A percentile compares a stretch with the other conserved stretches of the same genome.
These are phyloP conservation scores for Penicillium sp. DNA, from an alignment of 2,329 filamentous ascomycete species.

Conservation along the genomic window DNA sequence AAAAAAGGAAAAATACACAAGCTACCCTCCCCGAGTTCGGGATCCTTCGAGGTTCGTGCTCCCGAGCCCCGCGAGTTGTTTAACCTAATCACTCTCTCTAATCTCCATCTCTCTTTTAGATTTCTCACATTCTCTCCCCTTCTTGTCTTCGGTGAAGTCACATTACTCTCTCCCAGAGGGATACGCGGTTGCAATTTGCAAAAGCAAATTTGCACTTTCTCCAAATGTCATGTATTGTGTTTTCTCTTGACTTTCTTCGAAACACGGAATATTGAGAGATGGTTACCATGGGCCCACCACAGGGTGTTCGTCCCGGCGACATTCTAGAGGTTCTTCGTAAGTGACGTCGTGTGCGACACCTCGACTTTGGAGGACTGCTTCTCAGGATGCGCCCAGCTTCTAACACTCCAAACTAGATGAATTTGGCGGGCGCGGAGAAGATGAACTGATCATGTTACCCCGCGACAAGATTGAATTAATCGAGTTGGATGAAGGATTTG, in stretches of 20 bases:
- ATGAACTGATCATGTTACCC: conserved; percentile 85
- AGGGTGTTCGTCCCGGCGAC: conserved; percentile 40
- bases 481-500: conserved; percentile 65
- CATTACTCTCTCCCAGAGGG: conserved; percentile 9
- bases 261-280: conserved; percentile 8
- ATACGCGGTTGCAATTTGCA: conserved; percentile 2
- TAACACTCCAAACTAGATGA: conserved; percentile 62
- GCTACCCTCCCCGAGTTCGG: conserved; percentile 6
- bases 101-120: conserved; percentile 12
- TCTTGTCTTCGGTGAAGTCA: conserved; percentile 11
- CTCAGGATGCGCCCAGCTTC: conserved; percentile 7
- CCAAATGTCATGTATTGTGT: conserved; percentile 31
- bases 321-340: conserved; percentile 45
- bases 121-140: conserved; percentile 16
- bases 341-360: conserved; percentile 22
- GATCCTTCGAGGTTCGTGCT: conserved; percentile 15
- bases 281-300: conserved; percentile 26
- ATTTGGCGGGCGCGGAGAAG: conserved; percentile 84
- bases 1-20: neutral
- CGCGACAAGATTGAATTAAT: conserved; percentile 64
- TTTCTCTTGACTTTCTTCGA: conserved; percentile 4
- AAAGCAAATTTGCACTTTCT: neutral
- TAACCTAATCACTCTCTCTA: conserved; percentile 11
- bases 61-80: conserved; percentile 18
- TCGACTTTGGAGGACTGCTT: neutral